Evolutionary conservation across 1,284 basidiomycete species (phyloP), one percentile per base, ranked within the genome.

Genomic region (Pyrrhoderma noxium): DNA sequence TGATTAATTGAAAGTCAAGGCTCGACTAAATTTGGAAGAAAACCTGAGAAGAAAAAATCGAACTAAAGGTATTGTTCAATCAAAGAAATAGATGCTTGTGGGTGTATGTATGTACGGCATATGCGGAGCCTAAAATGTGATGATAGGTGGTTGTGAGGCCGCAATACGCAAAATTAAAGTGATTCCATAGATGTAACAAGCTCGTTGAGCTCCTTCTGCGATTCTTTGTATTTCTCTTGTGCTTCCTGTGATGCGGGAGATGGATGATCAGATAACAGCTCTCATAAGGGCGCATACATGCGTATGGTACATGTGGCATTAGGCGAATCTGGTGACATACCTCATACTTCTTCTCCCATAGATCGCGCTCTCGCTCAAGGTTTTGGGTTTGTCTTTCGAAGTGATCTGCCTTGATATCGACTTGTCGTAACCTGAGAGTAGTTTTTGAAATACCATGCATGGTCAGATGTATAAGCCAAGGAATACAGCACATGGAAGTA

Each of bases 351-450:
- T 85, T 80, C 80, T 98, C 95, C 92, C 89, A 93, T 49, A 70
- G 66, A 66, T 97, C 94, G 55, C 93, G 84, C 70, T 99, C 96
- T 66, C 90, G 84, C 69, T 98, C 94, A 54, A 82, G 74, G 49
- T 89, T 81, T 60, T 83, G 76, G 19, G 97, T 83, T 65, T 96
- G 91, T 51, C 94, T 82, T 72, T 98, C 95, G 69, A 93, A 96
- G 75, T 98, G 93, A 70, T 99, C 96, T 19, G 96, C 94, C 76
- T 98, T 98, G 70, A 99, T 89, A 67, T 99, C 96, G 53, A 95
- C 92, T 67, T 97, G 93, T 60, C 96, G 81, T 61, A 99, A 78
- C 70, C 94, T 98, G 63, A 19, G 18, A 14, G 23, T 36, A 41
- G n/a, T 19, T 38, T 22, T 27, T 14, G 41, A 40, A 23, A 37